A percentile compares a stretch with the other conserved stretches of the same genome.
Conservation (phyloP, 257 asterid genomes). For the Nicotiana undulata region DNA sequence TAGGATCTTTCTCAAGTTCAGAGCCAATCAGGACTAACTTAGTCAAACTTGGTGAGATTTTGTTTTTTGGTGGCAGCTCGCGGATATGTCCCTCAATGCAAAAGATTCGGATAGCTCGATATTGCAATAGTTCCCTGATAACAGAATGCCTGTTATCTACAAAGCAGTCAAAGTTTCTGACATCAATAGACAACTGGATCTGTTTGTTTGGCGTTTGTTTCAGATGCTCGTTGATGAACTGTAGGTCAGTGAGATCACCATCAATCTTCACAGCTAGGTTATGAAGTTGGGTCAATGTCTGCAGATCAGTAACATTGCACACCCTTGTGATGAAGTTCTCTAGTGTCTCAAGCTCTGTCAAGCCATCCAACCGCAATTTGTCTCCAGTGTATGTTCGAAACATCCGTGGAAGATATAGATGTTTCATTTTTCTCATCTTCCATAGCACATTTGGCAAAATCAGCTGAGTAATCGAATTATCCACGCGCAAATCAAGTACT, state of each 20-base stretch:
- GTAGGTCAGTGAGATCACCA: background rate
- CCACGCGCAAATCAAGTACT: slow-evolving; percentile 9
- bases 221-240: background rate
- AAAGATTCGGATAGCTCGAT: background rate
- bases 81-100: background rate
- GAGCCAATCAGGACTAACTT: background rate
- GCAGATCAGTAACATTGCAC: background rate
- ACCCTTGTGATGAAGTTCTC: background rate
- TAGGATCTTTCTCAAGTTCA: background rate
- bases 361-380: slow-evolving; percentile 3
- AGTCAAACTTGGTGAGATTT: background rate
- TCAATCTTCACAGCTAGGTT: background rate
- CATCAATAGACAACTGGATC: background rate
- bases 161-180: background rate
- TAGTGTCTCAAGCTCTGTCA: slow-evolving; percentile 12
- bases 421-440: slow-evolving; percentile 8
- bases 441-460: background rate
- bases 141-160: background rate
- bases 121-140: background rate
- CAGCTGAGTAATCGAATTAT: no score
- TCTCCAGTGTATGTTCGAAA: background rate
- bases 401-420: slow-evolving; percentile 2
- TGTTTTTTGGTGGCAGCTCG: background rate
- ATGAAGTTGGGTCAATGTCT: slow-evolving; percentile 5
- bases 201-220: background rate